Evolutionary conservation across 208 protist genomes (phyloP).

Genomic region (Trichomonas tenax): DNA sequence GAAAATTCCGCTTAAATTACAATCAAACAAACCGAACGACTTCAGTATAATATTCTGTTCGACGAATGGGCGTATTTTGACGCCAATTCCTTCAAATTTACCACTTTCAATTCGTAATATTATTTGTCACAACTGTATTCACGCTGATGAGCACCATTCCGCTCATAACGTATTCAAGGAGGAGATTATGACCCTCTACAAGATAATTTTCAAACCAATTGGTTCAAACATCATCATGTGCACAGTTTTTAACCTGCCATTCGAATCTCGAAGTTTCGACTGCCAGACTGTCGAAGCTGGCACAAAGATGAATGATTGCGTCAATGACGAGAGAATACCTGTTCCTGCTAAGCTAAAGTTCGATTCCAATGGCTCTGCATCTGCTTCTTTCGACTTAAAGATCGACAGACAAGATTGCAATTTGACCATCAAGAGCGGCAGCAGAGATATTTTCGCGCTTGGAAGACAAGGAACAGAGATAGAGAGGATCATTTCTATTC

Average conservation of each 20-base stretch:
- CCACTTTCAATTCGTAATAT: background rate
- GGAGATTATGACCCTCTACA: background rate
- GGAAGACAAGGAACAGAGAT: background rate
- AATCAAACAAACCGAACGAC: background rate
- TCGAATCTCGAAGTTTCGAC: background rate
- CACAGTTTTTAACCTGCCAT: background rate
- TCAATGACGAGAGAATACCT: background rate
- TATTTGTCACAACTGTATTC: background rate
- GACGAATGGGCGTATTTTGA: background rate
- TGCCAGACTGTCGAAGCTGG: background rate
- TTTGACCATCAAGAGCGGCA: background rate
- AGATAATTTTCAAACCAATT: background rate
- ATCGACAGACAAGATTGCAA: background rate
- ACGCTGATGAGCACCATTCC: background rate
- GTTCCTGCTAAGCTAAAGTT: background rate
- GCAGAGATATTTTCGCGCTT: background rate
- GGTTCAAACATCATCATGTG: background rate
- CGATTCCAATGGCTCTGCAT: background rate
- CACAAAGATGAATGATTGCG: background rate
- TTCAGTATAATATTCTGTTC: background rate
- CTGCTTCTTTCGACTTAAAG: background rate
- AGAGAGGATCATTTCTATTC: background rate
- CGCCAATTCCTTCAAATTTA: background rate
- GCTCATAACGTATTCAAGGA: background rate
- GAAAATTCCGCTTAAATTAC: background rate